Evolutionary conservation across 208 protist genomes (phyloP).

Genomic region (Trichomonas tenax): DNA sequence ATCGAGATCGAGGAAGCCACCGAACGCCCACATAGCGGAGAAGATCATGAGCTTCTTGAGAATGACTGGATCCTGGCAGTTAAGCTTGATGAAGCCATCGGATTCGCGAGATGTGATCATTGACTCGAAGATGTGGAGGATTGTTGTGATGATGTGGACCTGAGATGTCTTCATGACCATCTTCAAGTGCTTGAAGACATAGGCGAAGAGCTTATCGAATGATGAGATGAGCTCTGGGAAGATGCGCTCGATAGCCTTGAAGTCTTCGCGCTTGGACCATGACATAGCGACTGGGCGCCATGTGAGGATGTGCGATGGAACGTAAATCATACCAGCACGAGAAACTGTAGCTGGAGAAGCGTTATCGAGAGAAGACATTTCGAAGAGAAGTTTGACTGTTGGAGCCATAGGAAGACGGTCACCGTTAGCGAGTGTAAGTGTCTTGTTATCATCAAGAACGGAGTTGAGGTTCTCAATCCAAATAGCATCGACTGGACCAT

Average conservation of each 20-base stretch:
- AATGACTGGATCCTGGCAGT: background rate
- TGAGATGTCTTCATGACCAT: conserved; percentile 30
- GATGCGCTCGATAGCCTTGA: background rate
- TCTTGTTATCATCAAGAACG: no score
- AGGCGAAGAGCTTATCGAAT: conserved; percentile 27
- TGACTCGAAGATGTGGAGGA: conserved; percentile 29
- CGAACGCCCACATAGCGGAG: conserved; percentile 69
- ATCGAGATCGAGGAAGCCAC: conserved; percentile 70
- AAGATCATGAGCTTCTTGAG: conserved; percentile 77
- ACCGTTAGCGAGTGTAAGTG: conserved; percentile 86
- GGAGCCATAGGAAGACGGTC: conserved; percentile 79
- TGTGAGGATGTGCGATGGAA: conserved; percentile 74
- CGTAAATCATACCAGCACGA: conserved; percentile 87
- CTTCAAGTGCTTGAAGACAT: conserved; percentile 22
- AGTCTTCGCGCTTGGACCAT: conserved; percentile 28
- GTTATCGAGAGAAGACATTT: conserved; percentile 88
- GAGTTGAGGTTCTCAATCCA: conserved; percentile 98
- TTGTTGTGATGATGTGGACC: conserved; percentile 30
- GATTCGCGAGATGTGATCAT: conserved; percentile 24
- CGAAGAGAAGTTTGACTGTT: conserved; percentile 85
- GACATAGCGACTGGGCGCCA: conserved; percentile 52
- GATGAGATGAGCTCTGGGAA: background rate
- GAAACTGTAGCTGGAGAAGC: no score
- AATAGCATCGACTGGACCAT: conserved; percentile 91
- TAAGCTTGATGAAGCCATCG: conserved; percentile 3